phyloP scores from a whole-genome alignment of 768 basidiomycete genomes.

The Panellus pusillus region DNA sequence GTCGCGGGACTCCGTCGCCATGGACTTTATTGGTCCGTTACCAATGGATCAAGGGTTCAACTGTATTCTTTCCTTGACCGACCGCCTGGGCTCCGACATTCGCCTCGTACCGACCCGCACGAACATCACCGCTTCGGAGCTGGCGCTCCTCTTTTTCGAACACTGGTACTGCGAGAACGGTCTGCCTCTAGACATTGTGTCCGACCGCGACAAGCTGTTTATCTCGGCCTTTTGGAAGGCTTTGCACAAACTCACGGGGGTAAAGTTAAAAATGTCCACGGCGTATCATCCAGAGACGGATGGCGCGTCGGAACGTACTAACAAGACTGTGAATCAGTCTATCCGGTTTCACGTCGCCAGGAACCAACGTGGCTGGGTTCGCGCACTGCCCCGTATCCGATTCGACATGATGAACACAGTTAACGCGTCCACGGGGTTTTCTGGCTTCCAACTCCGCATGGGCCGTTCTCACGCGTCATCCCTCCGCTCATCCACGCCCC shows the following conservation, averaged over 20 bases:
- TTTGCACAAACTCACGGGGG: conserved; percentile 21
- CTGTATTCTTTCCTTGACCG: conserved; percentile 17
- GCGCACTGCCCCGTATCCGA: conserved; percentile 23
- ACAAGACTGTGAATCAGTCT: conserved; percentile 32
- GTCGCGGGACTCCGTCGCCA: conserved; percentile 3
- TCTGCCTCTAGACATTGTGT: conserved; percentile 25
- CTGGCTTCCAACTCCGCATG: conserved; percentile 30
- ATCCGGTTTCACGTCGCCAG: conserved; percentile 28
- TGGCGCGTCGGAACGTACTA: conserved; percentile 31
- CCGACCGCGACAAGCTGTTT: conserved; percentile 32
- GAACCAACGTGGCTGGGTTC: conserved; percentile 34
- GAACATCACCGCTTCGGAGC: conserved; percentile 8
- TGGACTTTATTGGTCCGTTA: conserved; percentile 20
- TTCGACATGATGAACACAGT: conserved; percentile 36
- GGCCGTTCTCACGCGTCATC: conserved; percentile 24
- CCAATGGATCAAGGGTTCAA: conserved; percentile 24
- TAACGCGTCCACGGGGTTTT: conserved; percentile 31
- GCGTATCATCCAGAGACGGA: conserved; percentile 39
- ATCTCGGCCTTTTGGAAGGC: conserved; percentile 30
- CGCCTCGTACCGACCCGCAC: conserved; percentile 6
- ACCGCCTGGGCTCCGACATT: conserved; percentile 3
- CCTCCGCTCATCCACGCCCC: conserved; percentile 23
- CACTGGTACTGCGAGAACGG: conserved; percentile 30
- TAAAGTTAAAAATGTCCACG: conserved; percentile 31
- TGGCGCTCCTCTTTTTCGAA: conserved; percentile 21